Conservation (phyloP, 2,329 filamentous ascomycete genomes). For the Exophiala sp. region DNA sequence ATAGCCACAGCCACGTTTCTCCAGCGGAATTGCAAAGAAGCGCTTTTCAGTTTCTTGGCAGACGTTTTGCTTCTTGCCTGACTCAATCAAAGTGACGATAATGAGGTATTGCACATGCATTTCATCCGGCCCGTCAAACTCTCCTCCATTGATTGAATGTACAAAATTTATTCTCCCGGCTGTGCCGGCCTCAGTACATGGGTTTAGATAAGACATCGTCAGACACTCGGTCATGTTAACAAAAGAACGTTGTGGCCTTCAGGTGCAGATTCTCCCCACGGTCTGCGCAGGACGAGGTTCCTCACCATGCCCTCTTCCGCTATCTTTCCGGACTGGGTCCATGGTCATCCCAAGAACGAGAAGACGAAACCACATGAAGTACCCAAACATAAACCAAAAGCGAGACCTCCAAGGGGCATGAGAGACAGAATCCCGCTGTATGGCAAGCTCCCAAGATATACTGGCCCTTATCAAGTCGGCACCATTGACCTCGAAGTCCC, state of each 20-base stretch:
- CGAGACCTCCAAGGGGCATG: conserved; percentile 44
- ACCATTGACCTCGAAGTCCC: conserved; percentile 57
- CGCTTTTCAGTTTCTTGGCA: too few species aligned
- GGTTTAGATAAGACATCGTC: too few species aligned
- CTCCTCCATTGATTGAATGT: too few species aligned
- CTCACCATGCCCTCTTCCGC: conserved; percentile 10
- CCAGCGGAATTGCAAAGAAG: too few species aligned
- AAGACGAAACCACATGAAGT: conserved; percentile 10
- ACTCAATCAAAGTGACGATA: too few species aligned
- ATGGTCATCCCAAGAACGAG: conserved; percentile 19
- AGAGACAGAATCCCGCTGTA: conserved; percentile 48
- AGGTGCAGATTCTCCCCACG: not conserved
- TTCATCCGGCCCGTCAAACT: too few species aligned
- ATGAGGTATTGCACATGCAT: too few species aligned
- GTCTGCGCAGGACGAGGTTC: not conserved
- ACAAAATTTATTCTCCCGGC: too few species aligned
- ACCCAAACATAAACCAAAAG: conserved; percentile 36
- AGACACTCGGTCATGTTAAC: not conserved
- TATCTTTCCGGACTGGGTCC: conserved; percentile 24
- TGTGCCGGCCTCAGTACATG: too few species aligned
- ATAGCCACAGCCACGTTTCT: too few species aligned
- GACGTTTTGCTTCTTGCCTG: too few species aligned
- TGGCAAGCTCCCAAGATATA: conserved; percentile 47
- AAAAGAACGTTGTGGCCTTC: too few species aligned
- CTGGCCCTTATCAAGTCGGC: conserved; percentile 52